Evolutionary conservation across 306 rosid species (phyloP), one percentile per base, ranked within the genome.

Genomic region (Gillenia trifoliata): DNA sequence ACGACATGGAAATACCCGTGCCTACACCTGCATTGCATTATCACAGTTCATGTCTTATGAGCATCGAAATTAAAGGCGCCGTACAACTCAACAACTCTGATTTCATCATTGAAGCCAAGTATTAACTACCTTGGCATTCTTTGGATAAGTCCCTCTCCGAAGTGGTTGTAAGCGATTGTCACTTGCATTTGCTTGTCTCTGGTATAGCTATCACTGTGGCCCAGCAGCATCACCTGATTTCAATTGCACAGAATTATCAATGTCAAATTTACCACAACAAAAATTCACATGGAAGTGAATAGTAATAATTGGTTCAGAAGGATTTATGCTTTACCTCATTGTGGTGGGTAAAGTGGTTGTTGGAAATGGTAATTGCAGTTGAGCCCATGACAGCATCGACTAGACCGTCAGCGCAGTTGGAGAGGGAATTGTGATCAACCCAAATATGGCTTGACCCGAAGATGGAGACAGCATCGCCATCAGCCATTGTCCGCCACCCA

Each of bases 401-500:
- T 36, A 93, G 97, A 26, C 98, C 98, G 81, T 94, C 98, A 63
- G 98, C 98, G 61, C 97, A 94, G 55, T 90, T 89, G 13, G 98
- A 94, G 75, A 94, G 80, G 12, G 98, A 94, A 55, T 94, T 94
- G 75, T 94, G 98, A 55, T 94, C 98, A 36, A 94, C 90, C 98
- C 98, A 93, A 15, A 93, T 78, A 78, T 93, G 97, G 83, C 98
- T 93, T 19, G 98, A 86, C 3, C 98, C 96, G 38, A 94, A 94
- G 29, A 94, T 94, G 78, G 98, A 94, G 78, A 94, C 6, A 8
- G 82, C 98, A 63, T 94, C 98, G 11, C 98, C 98, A 81, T 94
- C 98, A 62, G 98, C 97, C 83, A 94, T 94, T 8, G 98, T 94
- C 81, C 98, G 85, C 98, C 98, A 94, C 22, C 98, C 98, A 55